Evolutionary conservation across 1,284 basidiomycete species (phyloP).

Genomic region (Pulchroboletus neoregius): DNA sequence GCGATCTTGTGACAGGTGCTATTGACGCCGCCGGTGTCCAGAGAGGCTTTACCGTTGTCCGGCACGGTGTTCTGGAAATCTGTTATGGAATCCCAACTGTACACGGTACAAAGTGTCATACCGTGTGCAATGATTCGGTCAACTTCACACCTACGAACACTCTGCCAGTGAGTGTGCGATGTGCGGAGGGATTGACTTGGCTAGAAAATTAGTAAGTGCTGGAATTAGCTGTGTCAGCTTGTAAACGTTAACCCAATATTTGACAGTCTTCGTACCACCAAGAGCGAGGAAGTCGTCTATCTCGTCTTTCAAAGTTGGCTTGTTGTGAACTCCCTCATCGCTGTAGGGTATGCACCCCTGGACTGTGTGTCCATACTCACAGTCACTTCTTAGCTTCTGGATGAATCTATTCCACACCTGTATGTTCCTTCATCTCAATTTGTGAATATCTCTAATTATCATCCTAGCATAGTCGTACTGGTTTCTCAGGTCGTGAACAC

Average conservation of each 20-base stretch:
- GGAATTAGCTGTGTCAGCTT: background rate
- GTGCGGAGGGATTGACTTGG: slow-evolving; percentile 40
- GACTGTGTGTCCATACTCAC: background rate
- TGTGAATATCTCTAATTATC: background rate
- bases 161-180: slow-evolving; percentile 26
- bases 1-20: slow-evolving; percentile 29
- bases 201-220: slow-evolving; percentile 24
- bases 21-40: slow-evolving; percentile 19
- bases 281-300: slow-evolving; percentile 43
- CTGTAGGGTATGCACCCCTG: slow-evolving; percentile 33
- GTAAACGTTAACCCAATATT: background rate
- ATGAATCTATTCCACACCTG: slow-evolving; percentile 49
- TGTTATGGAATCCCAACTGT: slow-evolving; percentile 17
- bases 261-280: slow-evolving; percentile 22
- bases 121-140: slow-evolving; percentile 4
- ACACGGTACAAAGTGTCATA: slow-evolving; percentile 10
- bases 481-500: slow-evolving; percentile 42
- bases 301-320: slow-evolving; percentile 44
- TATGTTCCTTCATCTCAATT: slow-evolving; percentile 17
- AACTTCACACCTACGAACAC: background rate
- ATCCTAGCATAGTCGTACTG: slow-evolving; percentile 33
- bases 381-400: slow-evolving; percentile 36
- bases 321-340: slow-evolving; percentile 38
- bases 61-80: slow-evolving; percentile 7
- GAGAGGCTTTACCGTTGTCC: slow-evolving; percentile 16